These are phyloP conservation scores for Lactarius psammicola DNA, from an alignment of 768 basidiomycete species.

Conservation along the genomic window DNA sequence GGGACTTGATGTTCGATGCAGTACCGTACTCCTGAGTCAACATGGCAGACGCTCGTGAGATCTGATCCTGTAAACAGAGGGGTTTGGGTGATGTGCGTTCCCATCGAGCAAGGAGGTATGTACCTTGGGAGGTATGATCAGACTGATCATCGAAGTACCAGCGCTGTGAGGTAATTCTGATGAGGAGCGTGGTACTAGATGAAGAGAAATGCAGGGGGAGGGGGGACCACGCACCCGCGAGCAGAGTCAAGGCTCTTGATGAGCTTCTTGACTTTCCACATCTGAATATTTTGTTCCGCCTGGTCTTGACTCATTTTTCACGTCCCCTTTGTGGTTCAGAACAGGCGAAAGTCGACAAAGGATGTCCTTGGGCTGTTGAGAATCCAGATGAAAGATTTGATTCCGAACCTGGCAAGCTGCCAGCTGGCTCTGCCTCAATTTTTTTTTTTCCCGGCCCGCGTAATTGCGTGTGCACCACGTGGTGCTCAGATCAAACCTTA, in stretches of 20 bases:
- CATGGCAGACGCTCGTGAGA: conserved; percentile 92
- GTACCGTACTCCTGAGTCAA: conserved; percentile 98
- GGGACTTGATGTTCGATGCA: conserved; percentile 99
- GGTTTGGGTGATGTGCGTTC: conserved; percentile 14
- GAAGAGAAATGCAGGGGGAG: neutral
- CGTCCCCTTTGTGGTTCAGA: conserved; percentile 13
- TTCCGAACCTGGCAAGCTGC: neutral
- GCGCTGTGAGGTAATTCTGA: conserved; percentile 52
- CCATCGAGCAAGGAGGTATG: conserved; percentile 13
- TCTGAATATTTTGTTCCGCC: conserved; percentile 94
- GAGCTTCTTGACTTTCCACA: conserved; percentile 99
- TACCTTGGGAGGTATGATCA: conserved; percentile 94
- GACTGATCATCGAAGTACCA: conserved; percentile 98
- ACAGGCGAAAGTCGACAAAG: conserved; percentile 8
- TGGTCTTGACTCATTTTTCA: conserved; percentile 74
- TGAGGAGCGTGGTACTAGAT: neutral
- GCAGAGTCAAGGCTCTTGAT: conserved; percentile 96
- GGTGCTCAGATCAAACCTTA: neutral
- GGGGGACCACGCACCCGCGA: conserved; percentile 63
- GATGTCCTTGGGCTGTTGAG: conserved; percentile 2
- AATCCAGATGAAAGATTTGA: neutral
- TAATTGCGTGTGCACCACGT: neutral
- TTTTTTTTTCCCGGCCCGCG: neutral
- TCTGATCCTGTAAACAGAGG: conserved; percentile 66
- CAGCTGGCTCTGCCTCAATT: neutral